Conservation (phyloP, 768 basidiomycete genomes). For the Mycena rosella region DNA sequence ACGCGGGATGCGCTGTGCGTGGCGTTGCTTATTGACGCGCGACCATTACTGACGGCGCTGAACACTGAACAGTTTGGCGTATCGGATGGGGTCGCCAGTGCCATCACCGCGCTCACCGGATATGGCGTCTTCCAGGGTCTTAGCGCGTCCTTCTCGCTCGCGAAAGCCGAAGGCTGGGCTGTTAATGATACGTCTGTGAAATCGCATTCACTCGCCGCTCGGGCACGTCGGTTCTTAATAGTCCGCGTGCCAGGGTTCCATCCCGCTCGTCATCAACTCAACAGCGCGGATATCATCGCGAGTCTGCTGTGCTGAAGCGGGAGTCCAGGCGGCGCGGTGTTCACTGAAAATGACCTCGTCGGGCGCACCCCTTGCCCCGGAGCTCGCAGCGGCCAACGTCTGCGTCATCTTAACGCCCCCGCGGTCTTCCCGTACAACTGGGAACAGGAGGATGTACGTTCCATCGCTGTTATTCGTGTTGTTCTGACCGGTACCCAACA, state of each 20-base stretch:
- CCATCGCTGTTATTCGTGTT: background rate
- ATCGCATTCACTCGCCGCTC: too few species aligned
- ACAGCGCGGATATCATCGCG: constrained; percentile 80
- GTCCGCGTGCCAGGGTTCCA: constrained; percentile 67
- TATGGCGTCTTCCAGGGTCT: constrained; percentile 67
- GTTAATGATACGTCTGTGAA: too few species aligned
- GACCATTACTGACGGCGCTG: constrained; percentile 20
- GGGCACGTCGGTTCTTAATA: too few species aligned
- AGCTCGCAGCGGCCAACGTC: constrained; percentile 75
- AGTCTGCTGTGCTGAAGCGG: constrained; percentile 72
- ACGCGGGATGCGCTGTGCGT: constrained; percentile 66
- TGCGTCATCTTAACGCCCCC: constrained; percentile 79
- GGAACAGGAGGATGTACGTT: constrained; percentile 74
- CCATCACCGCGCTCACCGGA: constrained; percentile 67
- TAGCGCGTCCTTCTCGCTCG: constrained; percentile 69
- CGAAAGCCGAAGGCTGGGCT: too few species aligned
- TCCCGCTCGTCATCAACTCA: constrained; percentile 71
- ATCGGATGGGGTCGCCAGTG: constrained; percentile 75
- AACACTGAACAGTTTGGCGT: constrained; percentile 62
- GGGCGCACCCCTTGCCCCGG: constrained; percentile 81
- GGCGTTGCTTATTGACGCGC: background rate
- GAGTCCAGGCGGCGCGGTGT: constrained; percentile 61
- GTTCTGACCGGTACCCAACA: constrained; percentile 32
- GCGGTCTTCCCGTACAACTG: constrained; percentile 74
- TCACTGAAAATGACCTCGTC: constrained; percentile 62